Evolutionary conservation across 2,329 filamentous ascomycete genomes (phyloP), one percentile per base, ranked within the genome.

Genomic region (Chrysosporium keratinophilum): DNA sequence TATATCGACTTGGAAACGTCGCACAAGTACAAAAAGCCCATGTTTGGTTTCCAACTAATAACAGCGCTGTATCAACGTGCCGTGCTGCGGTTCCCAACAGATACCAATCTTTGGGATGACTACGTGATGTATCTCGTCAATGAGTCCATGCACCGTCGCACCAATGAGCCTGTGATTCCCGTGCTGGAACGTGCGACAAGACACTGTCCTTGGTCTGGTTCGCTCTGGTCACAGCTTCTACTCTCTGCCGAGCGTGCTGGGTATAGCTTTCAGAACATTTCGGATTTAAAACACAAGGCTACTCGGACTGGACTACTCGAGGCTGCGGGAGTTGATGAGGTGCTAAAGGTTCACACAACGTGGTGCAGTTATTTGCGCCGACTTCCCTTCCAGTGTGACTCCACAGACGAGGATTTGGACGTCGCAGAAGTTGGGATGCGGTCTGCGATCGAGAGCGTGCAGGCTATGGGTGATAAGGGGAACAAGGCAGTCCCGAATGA

Each of bases 311-410:
- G 88, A 7, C 77, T 94, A 41, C 76, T 97, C 4, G 89, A 95
- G 66, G 83, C 86, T 58, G 83, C 88, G 57, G 90, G 89, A 20
- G 85, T 96, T 77, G 82, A 88, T 48, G 87, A 90, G 60, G 82
- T 96, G 33, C 79, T 97, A 56, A 88, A 95, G 62, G 88, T 97
- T 64, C 89, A 96, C 64, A 83, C 88, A 51, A 85, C 90, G 0
- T 98, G 93, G 93, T 96, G 91, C 65, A 89, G 88, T 48, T 97
- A 91, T 62, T 77, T 98, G 17, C 88, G 91, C 60, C 85, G 93
- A 20, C 84, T 84, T 47, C 88, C 91, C 15, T 89, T 95, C 73
- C 76, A 82, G 54, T 77, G 81, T 1, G 81, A 82, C 56, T 82
- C 85, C 1, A 81, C 80, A 1, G 87, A 91, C 55, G 90, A 96